Percentiles rank a stretch among this genome's conserved stretches.
Evolutionary conservation across 1,284 basidiomycete species (phyloP).

Genomic region (Tausonia pullulans): DNA sequence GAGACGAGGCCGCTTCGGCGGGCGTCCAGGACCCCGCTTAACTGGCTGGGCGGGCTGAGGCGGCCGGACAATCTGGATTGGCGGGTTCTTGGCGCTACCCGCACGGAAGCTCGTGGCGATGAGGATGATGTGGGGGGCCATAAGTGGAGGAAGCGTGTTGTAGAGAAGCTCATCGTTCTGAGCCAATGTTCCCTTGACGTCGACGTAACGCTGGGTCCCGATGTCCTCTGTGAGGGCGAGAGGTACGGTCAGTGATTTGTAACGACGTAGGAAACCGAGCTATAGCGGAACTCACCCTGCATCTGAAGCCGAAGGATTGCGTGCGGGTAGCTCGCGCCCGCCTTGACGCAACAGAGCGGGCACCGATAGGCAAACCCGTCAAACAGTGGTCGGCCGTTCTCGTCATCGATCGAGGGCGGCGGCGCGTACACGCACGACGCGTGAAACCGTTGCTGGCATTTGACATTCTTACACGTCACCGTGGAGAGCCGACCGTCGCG

Average conservation of each 20-base stretch:
- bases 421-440: background rate
- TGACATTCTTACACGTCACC: background rate
- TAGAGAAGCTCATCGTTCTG: background rate
- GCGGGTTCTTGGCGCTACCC: background rate
- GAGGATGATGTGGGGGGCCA: background rate
- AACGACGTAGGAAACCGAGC: background rate
- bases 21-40: too few species aligned
- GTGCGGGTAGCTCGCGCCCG: slow-evolving; percentile 1
- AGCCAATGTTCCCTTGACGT: background rate
- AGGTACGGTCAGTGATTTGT: too few species aligned
- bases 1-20: too few species aligned
- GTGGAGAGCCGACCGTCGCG: background rate
- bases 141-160: background rate
- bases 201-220: background rate
- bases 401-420: background rate
- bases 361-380: background rate
- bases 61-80: background rate
- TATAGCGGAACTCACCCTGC: slow-evolving; percentile 1
- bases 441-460: slow-evolving; percentile 4
- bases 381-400: background rate
- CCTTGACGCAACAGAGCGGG: slow-evolving; percentile 10
- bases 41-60: background rate
- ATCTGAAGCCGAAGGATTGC: slow-evolving; percentile 14
- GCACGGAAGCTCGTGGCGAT: background rate
- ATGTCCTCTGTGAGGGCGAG: background rate